A percentile compares a stretch with the other conserved stretches of the same genome.
phyloP scores from a whole-genome alignment of 306 rosid species.

The Vigna nakashimae region DNA sequence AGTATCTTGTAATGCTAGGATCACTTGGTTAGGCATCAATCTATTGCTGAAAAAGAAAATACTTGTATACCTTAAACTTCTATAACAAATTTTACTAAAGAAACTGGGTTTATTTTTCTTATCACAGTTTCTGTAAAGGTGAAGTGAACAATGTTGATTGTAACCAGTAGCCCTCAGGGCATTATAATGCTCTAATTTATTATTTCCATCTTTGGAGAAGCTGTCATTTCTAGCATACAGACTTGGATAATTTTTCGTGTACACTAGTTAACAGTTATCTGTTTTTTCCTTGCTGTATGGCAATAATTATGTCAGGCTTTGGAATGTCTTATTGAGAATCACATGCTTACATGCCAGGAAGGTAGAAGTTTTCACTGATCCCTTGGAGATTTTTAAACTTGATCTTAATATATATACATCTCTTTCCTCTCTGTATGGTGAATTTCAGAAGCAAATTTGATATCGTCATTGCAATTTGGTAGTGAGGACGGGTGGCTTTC shows the following conservation, averaged over 20 bases:
- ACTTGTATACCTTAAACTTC: slow-evolving; percentile 8
- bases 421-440: slow-evolving; percentile 43
- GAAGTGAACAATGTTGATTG: slow-evolving; percentile 19
- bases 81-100: neutral
- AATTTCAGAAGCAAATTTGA: slow-evolving; percentile 75
- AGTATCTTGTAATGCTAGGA: slow-evolving; percentile 16
- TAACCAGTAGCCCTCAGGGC: slow-evolving; percentile 5
- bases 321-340: slow-evolving; percentile 95
- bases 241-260: slow-evolving; percentile 8
- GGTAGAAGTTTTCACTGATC: slow-evolving; percentile 54
- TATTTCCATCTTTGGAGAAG: neutral
- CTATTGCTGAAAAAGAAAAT: neutral
- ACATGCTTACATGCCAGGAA: slow-evolving; percentile 94
- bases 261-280: slow-evolving; percentile 10
- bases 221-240: slow-evolving; percentile 15
- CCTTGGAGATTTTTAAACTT: slow-evolving; percentile 25
- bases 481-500: slow-evolving; percentile 96
- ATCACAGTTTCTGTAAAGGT: slow-evolving; percentile 25
- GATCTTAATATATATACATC: slow-evolving; percentile 34
- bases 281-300: slow-evolving; percentile 39
- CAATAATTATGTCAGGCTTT: slow-evolving; percentile 71
- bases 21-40: neutral
- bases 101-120: slow-evolving; percentile 17
- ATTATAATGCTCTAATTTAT: slow-evolving; percentile 9
- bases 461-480: slow-evolving; percentile 86